Evolutionary conservation across 1,284 basidiomycete genomes (phyloP).

Genomic region (Ganoderma sp.): DNA sequence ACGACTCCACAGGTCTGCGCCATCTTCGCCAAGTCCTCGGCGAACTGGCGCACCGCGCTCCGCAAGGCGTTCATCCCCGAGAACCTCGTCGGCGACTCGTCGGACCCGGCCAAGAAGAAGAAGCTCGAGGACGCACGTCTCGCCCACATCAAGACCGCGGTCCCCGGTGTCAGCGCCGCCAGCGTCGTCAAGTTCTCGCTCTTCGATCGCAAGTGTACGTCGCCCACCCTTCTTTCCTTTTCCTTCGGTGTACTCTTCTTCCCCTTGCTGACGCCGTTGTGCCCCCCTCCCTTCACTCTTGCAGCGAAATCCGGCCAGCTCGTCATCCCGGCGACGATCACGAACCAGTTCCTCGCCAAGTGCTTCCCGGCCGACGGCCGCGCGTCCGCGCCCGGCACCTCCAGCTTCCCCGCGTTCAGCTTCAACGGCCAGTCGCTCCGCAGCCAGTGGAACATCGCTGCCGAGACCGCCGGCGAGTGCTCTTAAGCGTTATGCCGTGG

Average conservation of each 20-base stretch:
- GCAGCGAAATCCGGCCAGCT: constrained; percentile 4
- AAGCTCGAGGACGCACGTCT: not conserved
- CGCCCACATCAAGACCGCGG: not conserved
- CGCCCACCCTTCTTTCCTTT: not conserved
- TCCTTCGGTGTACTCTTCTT: not conserved
- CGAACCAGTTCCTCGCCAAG: constrained; percentile 8
- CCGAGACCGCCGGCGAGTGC: constrained; percentile 2
- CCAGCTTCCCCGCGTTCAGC: constrained; percentile 5
- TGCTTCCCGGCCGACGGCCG: not conserved
- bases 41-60: constrained; percentile 2
- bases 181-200: constrained; percentile 12
- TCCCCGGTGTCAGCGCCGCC: constrained; percentile 4
- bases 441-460: constrained; percentile 4
- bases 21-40: constrained; percentile 8
- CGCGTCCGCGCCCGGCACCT: not conserved
- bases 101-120: not conserved
- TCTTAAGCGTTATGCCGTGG: not conserved
- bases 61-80: constrained; percentile 12
- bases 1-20: constrained; percentile 7
- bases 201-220: constrained; percentile 4
- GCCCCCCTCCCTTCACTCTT: no score
- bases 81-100: constrained; percentile 6
- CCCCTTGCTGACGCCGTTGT: no score
- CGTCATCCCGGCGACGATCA: constrained; percentile 3
- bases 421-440: constrained; percentile 7